Evolutionary conservation across 371 early-diverging fungal species (phyloP).

Genomic region (Apophysomyces trapeziformis): DNA sequence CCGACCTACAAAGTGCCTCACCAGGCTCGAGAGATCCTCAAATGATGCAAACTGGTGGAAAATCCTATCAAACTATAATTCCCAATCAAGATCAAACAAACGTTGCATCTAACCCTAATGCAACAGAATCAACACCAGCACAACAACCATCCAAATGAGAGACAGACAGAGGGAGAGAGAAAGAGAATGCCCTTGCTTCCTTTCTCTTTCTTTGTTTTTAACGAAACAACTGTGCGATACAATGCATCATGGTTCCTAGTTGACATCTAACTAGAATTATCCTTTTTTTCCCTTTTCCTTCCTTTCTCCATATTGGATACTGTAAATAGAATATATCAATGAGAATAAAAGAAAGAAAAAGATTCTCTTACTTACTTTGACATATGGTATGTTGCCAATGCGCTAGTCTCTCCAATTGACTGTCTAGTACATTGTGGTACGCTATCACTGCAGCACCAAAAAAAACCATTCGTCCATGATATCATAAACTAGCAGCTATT

Average conservation of each 20-base stretch:
- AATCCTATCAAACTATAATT: neutral
- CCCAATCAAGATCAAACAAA: constrained; percentile 2
- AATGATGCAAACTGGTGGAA: constrained; percentile 12
- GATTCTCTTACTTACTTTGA: too few species aligned
- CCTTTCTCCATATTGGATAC: neutral
- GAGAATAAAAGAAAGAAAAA: constrained; percentile 11
- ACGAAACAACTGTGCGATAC: too few species aligned
- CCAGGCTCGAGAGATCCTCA: constrained; percentile 16
- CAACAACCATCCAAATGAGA: neutral
- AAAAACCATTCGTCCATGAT: too few species aligned
- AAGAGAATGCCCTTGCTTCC: too few species aligned
- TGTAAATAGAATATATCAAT: neutral
- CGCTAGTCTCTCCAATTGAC: too few species aligned
- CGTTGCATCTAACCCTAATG: neutral
- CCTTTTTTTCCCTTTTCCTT: neutral
- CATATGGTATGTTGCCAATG: too few species aligned
- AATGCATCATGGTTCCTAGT: too few species aligned
- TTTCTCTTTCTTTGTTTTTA: neutral
- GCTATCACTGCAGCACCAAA: too few species aligned
- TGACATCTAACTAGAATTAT: neutral
- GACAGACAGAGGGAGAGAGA: too few species aligned
- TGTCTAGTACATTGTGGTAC: too few species aligned
- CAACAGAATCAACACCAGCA: neutral
- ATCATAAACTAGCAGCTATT: too few species aligned
- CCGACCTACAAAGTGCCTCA: constrained; percentile 22